Percentiles rank a stretch among this genome's conserved stretches.
These are phyloP conservation scores for Serendipita indica DNA, from an alignment of 768 basidiomycete species.

Conservation along the genomic window DNA sequence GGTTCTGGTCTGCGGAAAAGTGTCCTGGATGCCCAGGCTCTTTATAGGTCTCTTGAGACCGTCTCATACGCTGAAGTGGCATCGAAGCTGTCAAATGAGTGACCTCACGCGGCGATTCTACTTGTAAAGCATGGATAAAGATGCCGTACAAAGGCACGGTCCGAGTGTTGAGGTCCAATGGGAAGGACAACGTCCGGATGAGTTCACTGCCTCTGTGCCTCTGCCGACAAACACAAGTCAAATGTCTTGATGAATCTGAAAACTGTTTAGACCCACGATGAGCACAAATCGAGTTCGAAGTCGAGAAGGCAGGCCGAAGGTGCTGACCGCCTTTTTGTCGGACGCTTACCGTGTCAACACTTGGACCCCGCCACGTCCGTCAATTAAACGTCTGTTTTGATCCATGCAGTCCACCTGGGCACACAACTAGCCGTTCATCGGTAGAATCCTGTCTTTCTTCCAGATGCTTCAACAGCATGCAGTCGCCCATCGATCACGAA, in stretches of 20 bases:
- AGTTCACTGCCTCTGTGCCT: neutral
- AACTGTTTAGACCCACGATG: neutral
- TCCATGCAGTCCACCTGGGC: too few species aligned
- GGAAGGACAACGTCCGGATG: neutral
- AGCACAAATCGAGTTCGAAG: neutral
- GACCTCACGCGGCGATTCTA: neutral
- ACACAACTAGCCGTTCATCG: too few species aligned
- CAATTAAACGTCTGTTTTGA: neutral
- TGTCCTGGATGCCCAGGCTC: too few species aligned
- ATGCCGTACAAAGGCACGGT: neutral
- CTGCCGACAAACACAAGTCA: too few species aligned
- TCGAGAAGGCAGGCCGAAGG: neutral
- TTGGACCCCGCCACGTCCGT: conserved; percentile 1
- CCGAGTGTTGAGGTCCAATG: neutral
- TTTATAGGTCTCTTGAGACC: too few species aligned
- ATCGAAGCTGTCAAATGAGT: neutral
- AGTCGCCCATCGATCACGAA: neutral
- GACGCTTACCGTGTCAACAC: neutral
- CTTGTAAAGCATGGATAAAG: neutral
- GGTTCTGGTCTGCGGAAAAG: too few species aligned
- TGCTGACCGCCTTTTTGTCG: neutral
- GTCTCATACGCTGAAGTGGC: too few species aligned
- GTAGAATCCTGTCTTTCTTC: neutral
- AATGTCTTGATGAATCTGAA: conserved; percentile 1
- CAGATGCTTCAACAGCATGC: neutral